A percentile compares a stretch with the other conserved stretches of the same genome.
Conservation (phyloP, 495 filamentous ascomycete species). For the Podospora fimiseda region DNA sequence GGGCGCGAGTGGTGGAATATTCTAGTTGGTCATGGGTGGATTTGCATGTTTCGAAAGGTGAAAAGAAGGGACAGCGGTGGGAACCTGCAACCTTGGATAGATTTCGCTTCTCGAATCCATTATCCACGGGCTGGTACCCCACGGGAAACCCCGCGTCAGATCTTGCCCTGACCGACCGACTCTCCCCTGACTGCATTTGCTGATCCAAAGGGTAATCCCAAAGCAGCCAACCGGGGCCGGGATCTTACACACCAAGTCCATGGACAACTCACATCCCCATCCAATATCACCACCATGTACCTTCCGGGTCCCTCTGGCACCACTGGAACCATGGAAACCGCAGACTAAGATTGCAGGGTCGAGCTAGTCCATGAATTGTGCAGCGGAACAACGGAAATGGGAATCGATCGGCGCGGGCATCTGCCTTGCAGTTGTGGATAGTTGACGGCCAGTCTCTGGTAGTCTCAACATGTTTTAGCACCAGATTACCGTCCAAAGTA, state of each 20-base stretch:
- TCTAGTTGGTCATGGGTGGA: background rate
- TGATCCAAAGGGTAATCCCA: background rate
- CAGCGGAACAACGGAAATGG: background rate
- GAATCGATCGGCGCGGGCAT: constrained; percentile 5
- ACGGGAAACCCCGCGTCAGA: constrained; percentile 22
- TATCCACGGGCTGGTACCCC: constrained; percentile 5
- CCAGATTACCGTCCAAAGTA: background rate
- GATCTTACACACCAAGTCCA: background rate
- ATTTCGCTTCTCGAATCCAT: background rate
- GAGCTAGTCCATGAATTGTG: background rate
- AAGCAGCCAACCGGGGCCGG: constrained; percentile 13
- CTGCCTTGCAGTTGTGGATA: background rate
- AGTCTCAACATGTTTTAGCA: background rate
- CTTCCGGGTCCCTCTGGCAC: background rate
- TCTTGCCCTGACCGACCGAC: constrained; percentile 18
- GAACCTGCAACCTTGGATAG: background rate
- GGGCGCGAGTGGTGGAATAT: background rate
- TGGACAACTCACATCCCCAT: background rate
- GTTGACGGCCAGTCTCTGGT: background rate
- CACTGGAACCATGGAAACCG: background rate
- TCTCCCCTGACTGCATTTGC: background rate
- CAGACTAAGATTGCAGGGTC: constrained; percentile 5
- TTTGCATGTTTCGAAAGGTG: background rate
- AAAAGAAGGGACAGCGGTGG: background rate
- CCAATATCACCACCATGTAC: background rate